Base-by-base conservation (phyloP, 495 filamentous ascomycete species). In the Monascus purpureus region DNA sequence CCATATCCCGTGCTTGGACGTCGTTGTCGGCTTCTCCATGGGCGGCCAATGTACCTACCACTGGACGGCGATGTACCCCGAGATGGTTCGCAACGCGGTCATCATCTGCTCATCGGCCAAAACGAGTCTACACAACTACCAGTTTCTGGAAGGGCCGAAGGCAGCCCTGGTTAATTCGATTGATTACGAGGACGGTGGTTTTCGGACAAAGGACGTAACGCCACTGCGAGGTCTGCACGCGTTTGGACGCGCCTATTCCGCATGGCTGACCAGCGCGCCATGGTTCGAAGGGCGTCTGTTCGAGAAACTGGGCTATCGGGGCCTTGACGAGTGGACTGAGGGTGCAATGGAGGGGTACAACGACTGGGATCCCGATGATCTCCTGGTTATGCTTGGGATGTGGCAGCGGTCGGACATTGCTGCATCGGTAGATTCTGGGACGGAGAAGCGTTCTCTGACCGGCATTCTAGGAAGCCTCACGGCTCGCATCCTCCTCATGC, bases 111-210 rank as follows among this genome's bases (percentile, higher is more conserved):
- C 75, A 13, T 61, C 65, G 8, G 75, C 75, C 2, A 67, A 62
- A 46, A 77, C 73, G 4, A 69, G 68, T 29, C 43, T 74, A 27
- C 76, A 80, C 38, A 81, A 80, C 37, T 63, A 76, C 27, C 73
- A 77, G 8, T 75, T 79, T 39, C 56, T 80, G 3, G 75, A 80
- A 40, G 75, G 75, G 0, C 68, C 75, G 0, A 80, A 77, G 42
- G 57, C 53, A 23, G 68, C 73, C 2, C 45, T 80, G 14, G 33
- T 39, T 33, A 49, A 34, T 24, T 57, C 40, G 11, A 42, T 39
- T 17, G 49, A 40, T 37, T 62, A 35, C 60, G 65, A 37, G 41
- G 59, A 24, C 67, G 63, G 63, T 59, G 44, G 8, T 33, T 45
- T 23, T 50, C 61, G 37, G 52, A 66, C 40, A 53, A 45, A 30